Evolutionary conservation across 2,329 filamentous ascomycete genomes (phyloP).

Genomic region (Xylariaceae sp.): DNA sequence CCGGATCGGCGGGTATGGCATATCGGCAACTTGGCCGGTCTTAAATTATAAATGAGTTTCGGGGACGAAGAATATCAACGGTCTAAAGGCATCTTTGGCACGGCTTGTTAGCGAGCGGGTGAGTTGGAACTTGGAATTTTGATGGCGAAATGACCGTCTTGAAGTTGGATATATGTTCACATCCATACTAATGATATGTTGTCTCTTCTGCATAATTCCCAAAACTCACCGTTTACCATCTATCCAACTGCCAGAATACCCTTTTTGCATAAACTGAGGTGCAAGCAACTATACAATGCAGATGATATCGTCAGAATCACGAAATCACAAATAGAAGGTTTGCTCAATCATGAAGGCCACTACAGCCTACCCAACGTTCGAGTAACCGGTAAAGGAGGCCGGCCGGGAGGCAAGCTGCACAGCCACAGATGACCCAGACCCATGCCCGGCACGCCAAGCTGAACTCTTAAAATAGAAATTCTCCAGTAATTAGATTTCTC

Average conservation of each 20-base stretch:
- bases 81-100: background rate
- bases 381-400: no score
- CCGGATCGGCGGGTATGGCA: background rate
- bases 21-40: conserved; percentile 1
- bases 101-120: conserved; percentile 1
- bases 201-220: background rate
- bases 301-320: background rate
- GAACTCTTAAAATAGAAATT: no score
- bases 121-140: background rate
- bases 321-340: background rate
- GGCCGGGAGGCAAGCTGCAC: no score
- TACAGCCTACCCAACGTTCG: no score
- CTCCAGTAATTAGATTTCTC: no score
- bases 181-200: background rate
- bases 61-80: background rate
- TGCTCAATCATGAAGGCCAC: background rate
- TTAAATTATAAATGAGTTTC: conserved; percentile 14
- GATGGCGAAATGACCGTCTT: conserved; percentile 1
- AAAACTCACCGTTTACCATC: background rate
- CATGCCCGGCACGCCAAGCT: no score
- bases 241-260: background rate
- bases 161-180: no score
- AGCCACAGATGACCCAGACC: no score
- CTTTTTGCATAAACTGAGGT: background rate
- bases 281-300: conserved; percentile 8